Conservation (phyloP, 164 flowering plant species). For the Annona cherimola region DNA sequence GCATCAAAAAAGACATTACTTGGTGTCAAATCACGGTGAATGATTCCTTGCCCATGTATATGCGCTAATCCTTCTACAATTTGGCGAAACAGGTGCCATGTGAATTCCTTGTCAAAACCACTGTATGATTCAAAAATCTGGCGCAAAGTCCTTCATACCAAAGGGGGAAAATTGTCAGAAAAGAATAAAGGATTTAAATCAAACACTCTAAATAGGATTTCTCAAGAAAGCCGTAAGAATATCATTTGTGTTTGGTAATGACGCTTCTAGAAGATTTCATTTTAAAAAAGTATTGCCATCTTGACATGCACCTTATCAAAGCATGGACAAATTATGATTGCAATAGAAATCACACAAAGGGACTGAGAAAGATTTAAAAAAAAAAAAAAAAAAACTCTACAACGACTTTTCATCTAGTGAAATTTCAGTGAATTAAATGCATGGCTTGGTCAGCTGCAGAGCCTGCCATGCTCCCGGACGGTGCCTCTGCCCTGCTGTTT, state of each 20-base stretch:
- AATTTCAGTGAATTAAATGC: too few relatives aligned
- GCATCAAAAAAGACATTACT: slow-evolving; percentile 95
- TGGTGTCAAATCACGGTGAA: slow-evolving; percentile 95
- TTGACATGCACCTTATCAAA: not conserved
- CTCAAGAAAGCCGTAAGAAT: too few relatives aligned
- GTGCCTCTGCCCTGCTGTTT: too few relatives aligned
- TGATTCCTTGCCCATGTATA: slow-evolving; percentile 96
- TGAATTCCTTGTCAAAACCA: slow-evolving; percentile 64
- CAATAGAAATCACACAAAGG: not conserved
- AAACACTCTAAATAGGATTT: too few relatives aligned
- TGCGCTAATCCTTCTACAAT: slow-evolving; percentile 96
- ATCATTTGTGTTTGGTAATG: too few relatives aligned
- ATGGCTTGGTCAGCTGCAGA: too few relatives aligned
- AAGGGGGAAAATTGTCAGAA: slow-evolving; percentile 1
- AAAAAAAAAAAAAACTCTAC: too few relatives aligned
- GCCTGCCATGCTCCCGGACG: too few relatives aligned
- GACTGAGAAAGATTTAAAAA: not conserved
- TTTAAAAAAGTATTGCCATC: not conserved
- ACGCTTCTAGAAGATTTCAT: too few relatives aligned
- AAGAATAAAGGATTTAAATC: not conserved
- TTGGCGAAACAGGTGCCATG: slow-evolving; percentile 92
- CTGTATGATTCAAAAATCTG: slow-evolving; percentile 59
- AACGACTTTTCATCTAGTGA: too few relatives aligned
- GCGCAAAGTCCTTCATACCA: slow-evolving; percentile 64
- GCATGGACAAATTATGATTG: not conserved